Percentiles rank a stretch among this genome's conserved stretches.
These are phyloP conservation scores for Multifurca ochricompacta DNA, from an alignment of 768 basidiomycete species.

Conservation along the genomic window DNA sequence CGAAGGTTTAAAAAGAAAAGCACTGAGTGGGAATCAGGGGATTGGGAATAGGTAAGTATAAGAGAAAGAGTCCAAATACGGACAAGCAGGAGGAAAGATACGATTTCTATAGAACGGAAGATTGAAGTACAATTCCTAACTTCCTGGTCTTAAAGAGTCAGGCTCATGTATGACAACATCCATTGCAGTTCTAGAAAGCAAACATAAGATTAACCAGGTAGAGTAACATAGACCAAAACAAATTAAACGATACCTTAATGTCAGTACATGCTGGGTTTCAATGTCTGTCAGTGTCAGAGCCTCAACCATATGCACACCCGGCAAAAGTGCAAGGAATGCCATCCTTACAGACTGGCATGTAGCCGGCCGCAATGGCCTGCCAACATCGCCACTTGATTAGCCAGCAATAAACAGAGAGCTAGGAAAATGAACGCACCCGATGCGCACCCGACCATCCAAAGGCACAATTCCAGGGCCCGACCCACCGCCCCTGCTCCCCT, in stretches of 20 bases:
- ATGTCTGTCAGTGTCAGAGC: slow-evolving; percentile 66
- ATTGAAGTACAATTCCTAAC: too few relatives aligned
- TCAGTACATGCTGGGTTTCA: slow-evolving; percentile 63
- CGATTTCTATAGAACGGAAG: too few relatives aligned
- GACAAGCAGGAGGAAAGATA: too few relatives aligned
- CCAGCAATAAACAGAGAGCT: background rate
- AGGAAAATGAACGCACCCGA: slow-evolving; percentile 52
- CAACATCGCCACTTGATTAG: background rate
- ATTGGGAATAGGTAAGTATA: too few relatives aligned
- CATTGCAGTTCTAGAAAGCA: slow-evolving; percentile 52
- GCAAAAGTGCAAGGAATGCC: slow-evolving; percentile 72
- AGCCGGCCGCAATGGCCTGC: slow-evolving; percentile 68
- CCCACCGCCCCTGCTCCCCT: background rate
- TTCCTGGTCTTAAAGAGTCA: too few relatives aligned
- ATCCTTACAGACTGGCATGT: slow-evolving; percentile 83
- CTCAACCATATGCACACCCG: slow-evolving; percentile 74
- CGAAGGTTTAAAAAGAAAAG: too few relatives aligned
- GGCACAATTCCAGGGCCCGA: slow-evolving; percentile 55
- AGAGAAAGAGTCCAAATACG: too few relatives aligned
- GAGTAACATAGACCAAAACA: background rate
- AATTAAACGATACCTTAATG: slow-evolving; percentile 50
- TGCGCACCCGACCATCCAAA: slow-evolving; percentile 66
- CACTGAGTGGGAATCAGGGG: too few relatives aligned
- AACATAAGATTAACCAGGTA: slow-evolving; percentile 6
- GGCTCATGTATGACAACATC: slow-evolving; percentile 30